phyloP scores from a whole-genome alignment of 345 rosid species.

The Ceriops zippeliana region DNA sequence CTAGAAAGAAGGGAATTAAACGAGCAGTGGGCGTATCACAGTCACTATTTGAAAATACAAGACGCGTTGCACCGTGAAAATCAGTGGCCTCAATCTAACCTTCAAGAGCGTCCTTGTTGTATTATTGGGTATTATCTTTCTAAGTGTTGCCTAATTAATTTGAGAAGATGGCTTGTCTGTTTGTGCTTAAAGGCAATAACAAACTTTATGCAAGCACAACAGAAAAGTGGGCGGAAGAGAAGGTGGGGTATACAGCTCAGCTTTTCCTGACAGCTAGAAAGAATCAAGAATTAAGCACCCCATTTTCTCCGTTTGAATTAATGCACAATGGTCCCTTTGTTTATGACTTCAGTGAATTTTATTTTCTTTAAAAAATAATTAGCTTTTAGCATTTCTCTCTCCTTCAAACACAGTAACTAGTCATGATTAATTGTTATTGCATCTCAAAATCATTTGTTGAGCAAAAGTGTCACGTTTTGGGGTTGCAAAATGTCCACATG shows the following conservation, averaged over 20 bases:
- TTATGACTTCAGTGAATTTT: too few species aligned
- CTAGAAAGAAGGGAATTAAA: too few species aligned
- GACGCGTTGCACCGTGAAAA: too few species aligned
- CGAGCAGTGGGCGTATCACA: too few species aligned
- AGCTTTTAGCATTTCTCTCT: too few species aligned
- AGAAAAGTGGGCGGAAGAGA: neutral
- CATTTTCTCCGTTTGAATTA: conserved; percentile 9
- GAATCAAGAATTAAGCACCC: neutral
- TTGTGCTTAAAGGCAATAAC: neutral
- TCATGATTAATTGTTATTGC: conserved; percentile 9
- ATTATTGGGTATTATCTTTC: neutral
- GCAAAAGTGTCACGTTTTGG: too few species aligned
- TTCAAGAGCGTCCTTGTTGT: neutral
- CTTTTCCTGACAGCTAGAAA: too few species aligned
- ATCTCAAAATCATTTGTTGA: conserved; percentile 11
- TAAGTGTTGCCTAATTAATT: neutral
- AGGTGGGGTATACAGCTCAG: too few species aligned
- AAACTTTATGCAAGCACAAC: neutral
- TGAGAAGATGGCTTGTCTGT: neutral
- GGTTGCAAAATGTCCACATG: neutral
- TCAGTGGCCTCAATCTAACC: too few species aligned
- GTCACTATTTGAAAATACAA: too few species aligned
- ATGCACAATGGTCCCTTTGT: neutral
- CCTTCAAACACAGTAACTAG: too few species aligned
- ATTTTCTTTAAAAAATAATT: too few species aligned